Base-by-base conservation (phyloP, 2,329 filamentous ascomycete species). In the Penicillium sp. region DNA sequence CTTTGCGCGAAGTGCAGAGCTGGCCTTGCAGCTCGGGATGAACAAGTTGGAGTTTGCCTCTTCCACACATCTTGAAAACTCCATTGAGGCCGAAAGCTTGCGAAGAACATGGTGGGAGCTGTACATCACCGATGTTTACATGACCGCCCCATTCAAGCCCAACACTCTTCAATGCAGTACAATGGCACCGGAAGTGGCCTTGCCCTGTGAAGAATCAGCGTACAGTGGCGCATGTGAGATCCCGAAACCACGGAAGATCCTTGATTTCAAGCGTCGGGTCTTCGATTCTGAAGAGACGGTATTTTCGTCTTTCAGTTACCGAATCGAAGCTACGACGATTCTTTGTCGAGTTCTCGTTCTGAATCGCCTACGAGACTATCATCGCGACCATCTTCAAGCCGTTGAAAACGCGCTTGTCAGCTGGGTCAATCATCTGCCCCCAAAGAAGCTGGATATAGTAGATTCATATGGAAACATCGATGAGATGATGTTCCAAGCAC, bases 41-140 rank as follows among this genome's bases (percentile, higher is more conserved):
- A 81, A 94, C 57, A 78, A 78, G 3, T 72, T 78, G 36, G 75
- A 78, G 0, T 94, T 83, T 60, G 62, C 63, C 7, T 36, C 53
- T 1, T 51, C 59, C 9, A 32, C 51, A 10, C 51, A 50, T 19
- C 19, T 51, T 11, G 47, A 81, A 83, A 5, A 76, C 79, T 46
- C 53, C 0, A 70, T 86, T 1, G 60, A 90, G 13, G 86, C 91
- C 57, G 89, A 95, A 64, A 87, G 84, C 59, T 85, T 86, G 78
- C 78, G 87, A 19, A 74, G 89, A 45, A 95, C 88, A 1, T 95
- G 88, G 88, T 94, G 89, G 89, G 87, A 78, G 54, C 57, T 86
- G 18, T 89, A 83, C 56, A 77, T 86, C 19, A 78, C 85, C 8
- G 87, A 94, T 56, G 86, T 85, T 33, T 84, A 90, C 76, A 78